Evolutionary conservation across 768 basidiomycete species (phyloP), one percentile per base, ranked within the genome.

Genomic region (Termitomyces titanicus): DNA sequence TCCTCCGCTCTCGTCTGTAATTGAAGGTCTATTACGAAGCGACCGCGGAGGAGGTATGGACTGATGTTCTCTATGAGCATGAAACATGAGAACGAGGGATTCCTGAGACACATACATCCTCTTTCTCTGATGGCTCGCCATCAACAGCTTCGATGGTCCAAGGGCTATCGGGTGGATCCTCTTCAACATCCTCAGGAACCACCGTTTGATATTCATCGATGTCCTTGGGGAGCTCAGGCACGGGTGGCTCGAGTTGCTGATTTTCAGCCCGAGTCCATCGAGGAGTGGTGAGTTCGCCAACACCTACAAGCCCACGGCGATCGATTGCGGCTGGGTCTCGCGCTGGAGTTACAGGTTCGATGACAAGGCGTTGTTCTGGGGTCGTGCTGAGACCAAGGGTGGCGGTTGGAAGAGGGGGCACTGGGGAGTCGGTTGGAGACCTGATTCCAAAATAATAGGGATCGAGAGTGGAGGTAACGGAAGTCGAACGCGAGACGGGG

Each of bases 241-340:
- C 62, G 33, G 66, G 70, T 50, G 49, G 51, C 27, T 69, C 75
- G 53, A 68, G 62, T 50, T 69, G 78, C 61, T 70, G 68, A 34
- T 74, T 70, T 46, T 79, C 78, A 27, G 73, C 68, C 65, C 81
- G 82, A 56, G 81, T 80, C 95, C 94, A 99, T 57, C 94, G 83
- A 46, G 97, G 97, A n/a, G 97, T 99, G 18, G 94, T 77, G 31
- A 98, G 82, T 72, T 99, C 97, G 35, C 97, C 97, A 5, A 98
- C 90, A 24, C 97, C 97, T 51, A 98, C 84, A 38, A 98, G 83
- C 35, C 85, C 89, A 17, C 84, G 80, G 55, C 97, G 80, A 74
- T 98, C 94, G 57, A 94, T 93, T 61, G 74, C 68, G 20, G 89
- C 83, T 20, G 89, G 88, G 72, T 93, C 86, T 56, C 82, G 80